A percentile compares a stretch with the other conserved stretches of the same genome.
phyloP scores from a whole-genome alignment of 2,329 filamentous ascomycete species.

The Thelonectria discophora region DNA sequence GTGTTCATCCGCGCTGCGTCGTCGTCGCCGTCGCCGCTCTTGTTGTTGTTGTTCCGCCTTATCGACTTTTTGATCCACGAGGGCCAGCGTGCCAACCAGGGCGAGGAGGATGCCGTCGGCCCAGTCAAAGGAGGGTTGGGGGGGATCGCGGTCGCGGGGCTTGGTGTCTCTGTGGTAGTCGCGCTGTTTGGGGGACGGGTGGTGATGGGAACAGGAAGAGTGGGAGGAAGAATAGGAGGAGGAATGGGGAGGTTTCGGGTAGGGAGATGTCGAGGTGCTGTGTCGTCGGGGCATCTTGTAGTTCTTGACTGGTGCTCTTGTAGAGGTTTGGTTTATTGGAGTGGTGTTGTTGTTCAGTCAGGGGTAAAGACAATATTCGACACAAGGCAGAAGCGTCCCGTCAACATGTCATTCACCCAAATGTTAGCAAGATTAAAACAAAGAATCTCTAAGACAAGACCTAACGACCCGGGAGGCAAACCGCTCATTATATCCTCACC shows the following conservation, averaged over 20 bases:
- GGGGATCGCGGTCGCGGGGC: slow-evolving; percentile 5
- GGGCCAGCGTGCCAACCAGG: slow-evolving; percentile 46
- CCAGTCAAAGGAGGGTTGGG: slow-evolving; percentile 53
- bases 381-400: too few relatives aligned
- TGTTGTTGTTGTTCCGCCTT: slow-evolving; percentile 45
- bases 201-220: slow-evolving; percentile 3
- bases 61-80: slow-evolving; percentile 52
- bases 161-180: slow-evolving; percentile 45
- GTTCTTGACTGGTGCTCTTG: background rate
- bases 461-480: background rate
- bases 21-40: slow-evolving; percentile 7
- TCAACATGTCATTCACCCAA: too few relatives aligned
- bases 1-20: background rate
- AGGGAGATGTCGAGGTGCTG: slow-evolving; percentile 24
- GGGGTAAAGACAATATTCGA: too few relatives aligned
- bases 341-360: too few relatives aligned
- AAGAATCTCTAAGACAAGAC: too few relatives aligned
- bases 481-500: background rate
- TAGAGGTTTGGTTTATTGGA: too few relatives aligned
- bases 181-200: slow-evolving; percentile 28
- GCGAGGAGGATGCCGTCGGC: slow-evolving; percentile 51
- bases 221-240: slow-evolving; percentile 5
- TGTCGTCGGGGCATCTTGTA: slow-evolving; percentile 31
- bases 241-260: background rate
- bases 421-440: too few relatives aligned